Base-by-base conservation (phyloP, 106 monocot genomes). In the Dioscorea alata region DNA sequence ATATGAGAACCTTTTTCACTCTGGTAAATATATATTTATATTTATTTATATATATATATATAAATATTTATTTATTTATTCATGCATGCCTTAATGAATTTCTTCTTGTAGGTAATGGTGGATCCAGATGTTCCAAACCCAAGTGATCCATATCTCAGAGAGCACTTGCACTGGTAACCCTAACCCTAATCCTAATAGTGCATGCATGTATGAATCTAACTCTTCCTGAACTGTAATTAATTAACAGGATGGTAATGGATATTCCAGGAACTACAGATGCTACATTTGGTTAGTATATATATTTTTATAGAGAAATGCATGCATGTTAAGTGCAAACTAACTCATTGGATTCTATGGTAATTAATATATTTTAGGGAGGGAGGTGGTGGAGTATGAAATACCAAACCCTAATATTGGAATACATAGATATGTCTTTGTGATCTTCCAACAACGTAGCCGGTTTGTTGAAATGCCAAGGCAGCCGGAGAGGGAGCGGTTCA, bases 51-150 rank as follows among this genome's bases (percentile, higher is more conserved):
- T 63, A 28, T 3, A 28, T 3, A 28, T 3, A 28, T 3, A 28
- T 28, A 28, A 1, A 28, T 28, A 28, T 28, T 15, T 34, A 65
- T 1, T 19, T n/a, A n/a, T n/a, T n/a, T 53, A 53, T 53, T 53
- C 53, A 4, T 53, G 2, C 19, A 13, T 15, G 15, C 1, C 18
- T 16, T 54, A 1, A 28, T 28, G 28, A 28, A 28, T 1, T 28
- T 28, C 28, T 42, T 18, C 54, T 10, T 65, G 6, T 50, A 66
- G 66, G 66, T 66, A 20, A 66, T 66, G 66, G 50, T 50, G 24
- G 66, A 66, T 66, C 66, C 66, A 21, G 66, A 66, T 50, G 66
- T 66, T 49, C 66, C 66, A n/a, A 66, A 66, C 15, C 66, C 66
- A 10, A 66, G 66, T 50, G 66, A 66, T 66, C 66, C 66, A 50